These are phyloP conservation scores for Globisporangium uncinulatum DNA, from an alignment of 352 stramenopile genomes.

Conservation along the genomic window DNA sequence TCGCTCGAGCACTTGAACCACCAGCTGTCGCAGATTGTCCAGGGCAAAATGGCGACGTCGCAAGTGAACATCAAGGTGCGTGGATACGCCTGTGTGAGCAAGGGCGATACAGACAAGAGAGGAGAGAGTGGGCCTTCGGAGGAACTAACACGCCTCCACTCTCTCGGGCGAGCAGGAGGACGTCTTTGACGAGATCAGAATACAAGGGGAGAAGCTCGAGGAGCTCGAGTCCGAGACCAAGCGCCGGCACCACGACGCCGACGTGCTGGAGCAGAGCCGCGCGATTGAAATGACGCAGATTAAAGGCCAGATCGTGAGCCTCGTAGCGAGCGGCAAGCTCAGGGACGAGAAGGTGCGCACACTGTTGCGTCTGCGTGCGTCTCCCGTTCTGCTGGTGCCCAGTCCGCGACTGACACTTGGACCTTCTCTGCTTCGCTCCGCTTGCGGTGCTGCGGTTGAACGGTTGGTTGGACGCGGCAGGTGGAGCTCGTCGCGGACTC, in stretches of 20 bases:
- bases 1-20: conserved; percentile 76
- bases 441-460: too few relatives aligned
- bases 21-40: conserved; percentile 71
- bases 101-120: background rate
- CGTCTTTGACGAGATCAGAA: conserved; percentile 64
- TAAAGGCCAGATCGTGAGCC: conserved; percentile 62
- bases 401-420: too few relatives aligned
- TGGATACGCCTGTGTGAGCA: too few relatives aligned
- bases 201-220: conserved; percentile 64
- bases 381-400: background rate
- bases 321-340: conserved; percentile 60
- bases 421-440: too few relatives aligned
- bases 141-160: background rate
- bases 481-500: conserved; percentile 47
- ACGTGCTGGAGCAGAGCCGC: conserved; percentile 71
- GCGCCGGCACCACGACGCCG: conserved; percentile 60
- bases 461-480: conserved; percentile 2
- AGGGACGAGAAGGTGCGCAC: conserved; percentile 49
- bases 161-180: conserved; percentile 26
- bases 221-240: conserved; percentile 70
- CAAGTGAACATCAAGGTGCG: conserved; percentile 42
- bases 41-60: conserved; percentile 51
- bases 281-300: conserved; percentile 73
- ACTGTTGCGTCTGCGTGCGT: background rate
- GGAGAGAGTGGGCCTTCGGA: background rate